Evolutionary conservation across 2,329 filamentous ascomycete species (phyloP).

Genomic region (Hypoxylon sp.): DNA sequence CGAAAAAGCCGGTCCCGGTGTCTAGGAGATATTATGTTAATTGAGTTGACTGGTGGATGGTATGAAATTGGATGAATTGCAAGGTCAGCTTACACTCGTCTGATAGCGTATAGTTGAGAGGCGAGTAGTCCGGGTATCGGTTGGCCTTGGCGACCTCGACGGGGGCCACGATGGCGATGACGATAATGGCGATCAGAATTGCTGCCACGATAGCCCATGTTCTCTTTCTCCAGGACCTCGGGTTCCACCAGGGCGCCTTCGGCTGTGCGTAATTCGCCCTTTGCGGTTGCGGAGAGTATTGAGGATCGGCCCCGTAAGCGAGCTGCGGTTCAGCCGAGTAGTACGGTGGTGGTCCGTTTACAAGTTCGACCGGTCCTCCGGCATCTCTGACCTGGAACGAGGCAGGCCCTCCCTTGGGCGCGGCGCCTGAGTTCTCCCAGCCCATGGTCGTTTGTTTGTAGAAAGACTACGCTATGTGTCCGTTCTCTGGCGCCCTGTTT

Average conservation of each 20-base stretch:
- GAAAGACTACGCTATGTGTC: slow-evolving; percentile 12
- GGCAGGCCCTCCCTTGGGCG: slow-evolving; percentile 32
- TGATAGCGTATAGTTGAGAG: slow-evolving; percentile 55
- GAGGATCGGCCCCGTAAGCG: too few species aligned
- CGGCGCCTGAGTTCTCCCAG: slow-evolving; percentile 34
- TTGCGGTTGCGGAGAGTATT: slow-evolving; percentile 26
- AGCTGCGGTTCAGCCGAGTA: slow-evolving; percentile 24
- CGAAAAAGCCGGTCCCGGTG: slow-evolving; percentile 59
- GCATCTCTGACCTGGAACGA: slow-evolving; percentile 37
- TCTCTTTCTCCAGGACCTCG: slow-evolving; percentile 61
- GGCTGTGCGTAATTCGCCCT: slow-evolving; percentile 17
- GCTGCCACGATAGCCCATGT: slow-evolving; percentile 56
- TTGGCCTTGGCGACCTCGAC: slow-evolving; percentile 53
- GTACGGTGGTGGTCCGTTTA: slow-evolving; percentile 30
- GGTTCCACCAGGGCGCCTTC: slow-evolving; percentile 53
- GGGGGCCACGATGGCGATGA: slow-evolving; percentile 58
- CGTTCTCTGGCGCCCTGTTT: too few species aligned
- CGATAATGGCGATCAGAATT: slow-evolving; percentile 51
- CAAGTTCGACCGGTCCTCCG: slow-evolving; percentile 33
- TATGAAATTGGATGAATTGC: neutral
- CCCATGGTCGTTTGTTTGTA: slow-evolving; percentile 39
- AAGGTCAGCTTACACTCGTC: slow-evolving; percentile 56
- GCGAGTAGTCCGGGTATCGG: slow-evolving; percentile 58
- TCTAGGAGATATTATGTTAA: slow-evolving; percentile 47
- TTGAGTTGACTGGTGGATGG: neutral